phyloP scores from a whole-genome alignment of 2,329 filamentous ascomycete species.

The Pseudopithomyces chartarum region DNA sequence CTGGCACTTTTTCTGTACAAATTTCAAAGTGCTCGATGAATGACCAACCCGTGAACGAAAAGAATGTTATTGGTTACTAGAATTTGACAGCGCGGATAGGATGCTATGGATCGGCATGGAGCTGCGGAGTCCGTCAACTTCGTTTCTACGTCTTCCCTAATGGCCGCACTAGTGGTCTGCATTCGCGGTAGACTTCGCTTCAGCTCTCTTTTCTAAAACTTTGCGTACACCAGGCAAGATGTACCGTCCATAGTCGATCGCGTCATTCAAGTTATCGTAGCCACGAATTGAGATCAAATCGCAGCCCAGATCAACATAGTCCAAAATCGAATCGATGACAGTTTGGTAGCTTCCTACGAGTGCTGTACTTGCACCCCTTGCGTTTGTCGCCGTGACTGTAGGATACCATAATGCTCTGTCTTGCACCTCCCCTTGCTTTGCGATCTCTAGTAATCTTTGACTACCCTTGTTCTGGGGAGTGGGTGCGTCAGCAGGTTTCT shows the following conservation, averaged over 20 bases:
- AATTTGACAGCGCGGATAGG: too few relatives aligned
- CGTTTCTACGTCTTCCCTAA: too few relatives aligned
- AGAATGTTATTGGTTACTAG: too few relatives aligned
- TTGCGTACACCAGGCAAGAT: conserved; percentile 17
- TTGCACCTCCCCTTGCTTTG: conserved; percentile 18
- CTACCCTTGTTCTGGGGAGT: conserved; percentile 16
- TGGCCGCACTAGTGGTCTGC: too few relatives aligned
- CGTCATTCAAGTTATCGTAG: conserved; percentile 21
- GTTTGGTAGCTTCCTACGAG: conserved; percentile 20
- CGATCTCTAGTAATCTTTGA: conserved; percentile 19
- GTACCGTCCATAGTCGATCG: conserved; percentile 19
- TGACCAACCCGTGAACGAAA: too few relatives aligned
- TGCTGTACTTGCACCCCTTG: conserved; percentile 16
- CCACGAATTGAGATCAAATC: conserved; percentile 21
- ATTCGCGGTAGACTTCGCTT: background rate
- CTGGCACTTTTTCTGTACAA: too few relatives aligned
- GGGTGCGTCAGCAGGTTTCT: conserved; percentile 7
- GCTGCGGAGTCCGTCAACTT: too few relatives aligned
- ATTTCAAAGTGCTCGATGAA: too few relatives aligned
- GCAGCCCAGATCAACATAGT: conserved; percentile 20
- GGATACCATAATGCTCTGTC: conserved; percentile 20
- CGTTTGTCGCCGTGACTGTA: conserved; percentile 18
- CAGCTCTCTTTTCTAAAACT: conserved; percentile 13
- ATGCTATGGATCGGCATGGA: too few relatives aligned
- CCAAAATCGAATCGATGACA: conserved; percentile 17